phyloP scores from a whole-genome alignment of 768 basidiomycete genomes.

The Trametes meyenii region DNA sequence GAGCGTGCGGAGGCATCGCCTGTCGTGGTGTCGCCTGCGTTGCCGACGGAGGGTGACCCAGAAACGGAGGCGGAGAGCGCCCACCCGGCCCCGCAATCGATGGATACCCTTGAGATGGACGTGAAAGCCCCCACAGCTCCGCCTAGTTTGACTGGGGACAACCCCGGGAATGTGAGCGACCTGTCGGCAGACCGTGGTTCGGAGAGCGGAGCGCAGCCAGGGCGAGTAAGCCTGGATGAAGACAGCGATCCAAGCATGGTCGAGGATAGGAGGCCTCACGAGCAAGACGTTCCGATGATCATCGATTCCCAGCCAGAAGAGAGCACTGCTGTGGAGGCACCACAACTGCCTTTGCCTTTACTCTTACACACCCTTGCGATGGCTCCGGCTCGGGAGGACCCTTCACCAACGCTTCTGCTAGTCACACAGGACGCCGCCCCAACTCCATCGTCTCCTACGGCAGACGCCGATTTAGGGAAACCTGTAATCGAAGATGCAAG shows the following conservation, averaged over 20 bases:
- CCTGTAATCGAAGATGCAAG: no score
- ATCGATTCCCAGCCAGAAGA: neutral
- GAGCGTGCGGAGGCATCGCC: constrained; percentile 35
- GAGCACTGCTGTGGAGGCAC: neutral
- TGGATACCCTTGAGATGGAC: neutral
- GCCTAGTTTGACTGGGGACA: no score
- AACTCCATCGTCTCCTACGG: neutral
- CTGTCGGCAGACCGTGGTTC: no score
- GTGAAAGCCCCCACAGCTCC: neutral
- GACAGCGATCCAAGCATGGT: neutral
- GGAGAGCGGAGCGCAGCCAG: neutral
- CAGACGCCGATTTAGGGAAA: no score
- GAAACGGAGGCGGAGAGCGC: no score
- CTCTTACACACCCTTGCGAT: no score
- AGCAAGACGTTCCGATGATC: neutral
- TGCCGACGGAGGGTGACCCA: neutral
- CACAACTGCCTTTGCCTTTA: neutral
- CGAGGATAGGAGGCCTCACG: neutral
- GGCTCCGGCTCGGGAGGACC: neutral
- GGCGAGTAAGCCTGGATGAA: neutral
- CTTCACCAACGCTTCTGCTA: neutral
- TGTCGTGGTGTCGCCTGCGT: neutral
- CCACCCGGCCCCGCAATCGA: neutral
- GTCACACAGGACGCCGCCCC: neutral
- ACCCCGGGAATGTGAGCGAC: no score